These are phyloP conservation scores for Taxillus chinensis DNA, from an alignment of 164 flowering plant genomes.

Conservation along the genomic window DNA sequence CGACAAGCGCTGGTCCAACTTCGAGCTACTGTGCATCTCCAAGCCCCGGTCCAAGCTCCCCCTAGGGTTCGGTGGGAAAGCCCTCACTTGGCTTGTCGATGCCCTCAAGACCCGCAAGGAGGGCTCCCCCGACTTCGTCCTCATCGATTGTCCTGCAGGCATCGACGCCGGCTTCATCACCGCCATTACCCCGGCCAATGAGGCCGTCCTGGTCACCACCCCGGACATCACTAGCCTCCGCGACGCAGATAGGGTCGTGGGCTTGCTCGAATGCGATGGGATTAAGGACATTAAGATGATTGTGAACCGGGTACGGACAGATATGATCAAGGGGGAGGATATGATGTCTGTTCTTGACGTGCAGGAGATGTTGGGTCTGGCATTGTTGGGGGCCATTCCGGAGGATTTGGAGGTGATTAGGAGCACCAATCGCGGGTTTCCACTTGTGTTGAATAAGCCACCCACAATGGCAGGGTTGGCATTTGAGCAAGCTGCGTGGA, in stretches of 20 bases:
- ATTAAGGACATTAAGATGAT: constrained; percentile 97
- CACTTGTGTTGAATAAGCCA: constrained; percentile 85
- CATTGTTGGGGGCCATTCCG: constrained; percentile 82
- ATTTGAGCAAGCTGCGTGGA: constrained; percentile 98
- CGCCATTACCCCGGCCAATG: constrained; percentile 95
- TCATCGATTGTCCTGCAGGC: constrained; percentile 95
- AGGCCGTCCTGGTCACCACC: constrained; percentile 85
- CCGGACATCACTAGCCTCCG: constrained; percentile 86
- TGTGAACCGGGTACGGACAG: constrained; percentile 89
- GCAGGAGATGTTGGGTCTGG: constrained; percentile 91
- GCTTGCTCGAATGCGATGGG: constrained; percentile 89
- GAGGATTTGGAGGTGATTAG: constrained; percentile 94
- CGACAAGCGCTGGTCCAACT: constrained; percentile 92
- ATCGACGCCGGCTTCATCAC: constrained; percentile 98
- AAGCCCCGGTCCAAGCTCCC: constrained; percentile 89
- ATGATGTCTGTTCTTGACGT: constrained; percentile 98
- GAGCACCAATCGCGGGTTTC: constrained; percentile 89
- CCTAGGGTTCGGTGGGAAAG: constrained; percentile 84
- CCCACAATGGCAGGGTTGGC: constrained; percentile 96
- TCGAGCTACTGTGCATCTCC: constrained; percentile 83
- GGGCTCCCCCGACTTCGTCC: constrained; percentile 70
- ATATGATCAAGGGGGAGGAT: constrained; percentile 95
- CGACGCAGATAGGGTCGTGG: constrained; percentile 93
- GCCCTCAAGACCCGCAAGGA: constrained; percentile 61
- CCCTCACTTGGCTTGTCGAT: constrained; percentile 85